Base-by-base conservation (phyloP, 768 basidiomycete genomes). In the Leucogyrophana mollusca region DNA sequence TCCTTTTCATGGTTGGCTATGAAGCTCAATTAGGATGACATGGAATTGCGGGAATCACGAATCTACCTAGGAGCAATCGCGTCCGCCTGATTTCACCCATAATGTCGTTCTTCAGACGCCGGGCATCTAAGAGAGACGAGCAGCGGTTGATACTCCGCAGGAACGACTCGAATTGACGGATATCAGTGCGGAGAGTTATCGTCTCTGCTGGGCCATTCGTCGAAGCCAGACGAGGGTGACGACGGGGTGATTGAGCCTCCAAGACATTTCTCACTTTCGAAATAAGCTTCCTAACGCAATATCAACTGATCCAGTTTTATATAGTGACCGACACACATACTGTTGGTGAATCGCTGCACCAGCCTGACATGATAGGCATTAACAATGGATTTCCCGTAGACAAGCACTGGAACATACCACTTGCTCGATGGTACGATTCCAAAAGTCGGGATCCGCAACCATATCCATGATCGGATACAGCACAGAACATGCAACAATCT, bases 361-460 rank as follows among this genome's bases (percentile, higher is more conserved):
- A n/a, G 82, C 82, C 79, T 83, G 54, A 27, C 10, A 37, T 14
- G 36, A 38, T 10, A 22, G 24, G 46, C 51, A 20, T 58, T 17
- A 56, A 51, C 39, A 25, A 13, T 34, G 22, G n/a, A 23, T 32
- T 10, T 20, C 23, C 45, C 53, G 18, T 57, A 46, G 8, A 21
- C 3, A 8, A 36, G 36, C 27, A 20, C 9, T 11, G n/a, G 35
- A 39, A 73, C 90, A 68, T 62, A 93, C 94, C 70, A 90, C 81
- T 69, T 94, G 85, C 64, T 97, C 94, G 40, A 97, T 89, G 30
- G 82, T 79, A 47, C 82, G 76, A 69, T 99, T 99, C 94, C 94
- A 97, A 54, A 96, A 96, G 65, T 99, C 96, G 4, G 94, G 91
- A 63, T 99, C 96, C 22, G 88, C 77, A 27, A 97, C 61, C 85